These are phyloP conservation scores for Neolentinus lepideus DNA, from an alignment of 1,284 basidiomycete genomes.

Conservation along the genomic window DNA sequence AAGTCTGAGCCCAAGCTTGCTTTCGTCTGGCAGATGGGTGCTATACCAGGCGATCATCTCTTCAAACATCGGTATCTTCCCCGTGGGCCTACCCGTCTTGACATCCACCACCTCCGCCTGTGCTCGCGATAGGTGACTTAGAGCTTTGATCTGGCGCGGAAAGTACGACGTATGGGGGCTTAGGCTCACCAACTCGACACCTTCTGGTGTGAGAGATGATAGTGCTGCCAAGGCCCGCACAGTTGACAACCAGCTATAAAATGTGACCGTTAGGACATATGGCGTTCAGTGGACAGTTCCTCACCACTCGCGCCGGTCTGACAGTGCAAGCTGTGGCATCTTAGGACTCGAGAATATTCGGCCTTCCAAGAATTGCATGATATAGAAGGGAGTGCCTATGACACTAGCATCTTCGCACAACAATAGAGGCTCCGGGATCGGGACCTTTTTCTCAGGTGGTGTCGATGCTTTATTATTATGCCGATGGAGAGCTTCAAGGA, in stretches of 20 bases:
- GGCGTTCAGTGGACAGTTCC: conserved; percentile 17
- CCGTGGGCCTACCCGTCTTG: conserved; percentile 51
- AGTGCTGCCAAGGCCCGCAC: conserved; percentile 71
- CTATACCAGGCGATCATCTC: too few species aligned
- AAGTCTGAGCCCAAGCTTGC: too few species aligned
- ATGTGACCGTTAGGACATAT: not conserved
- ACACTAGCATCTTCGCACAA: conserved; percentile 76
- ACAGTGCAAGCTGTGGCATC: conserved; percentile 61
- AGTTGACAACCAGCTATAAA: conserved; percentile 67
- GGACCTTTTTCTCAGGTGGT: conserved; percentile 48
- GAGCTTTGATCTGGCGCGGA: conserved; percentile 85
- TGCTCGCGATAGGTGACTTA: conserved; percentile 65
- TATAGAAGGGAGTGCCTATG: conserved; percentile 88
- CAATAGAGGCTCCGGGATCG: conserved; percentile 80
- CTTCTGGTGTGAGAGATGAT: conserved; percentile 61
- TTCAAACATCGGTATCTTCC: too few species aligned
- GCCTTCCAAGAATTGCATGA: conserved; percentile 93
- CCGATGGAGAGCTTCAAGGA: conserved; percentile 71
- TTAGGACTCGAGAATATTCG: conserved; percentile 85
- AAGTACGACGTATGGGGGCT: conserved; percentile 83
- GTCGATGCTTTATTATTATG: conserved; percentile 61
- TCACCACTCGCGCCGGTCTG: conserved; percentile 69
- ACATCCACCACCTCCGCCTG: conserved; percentile 67
- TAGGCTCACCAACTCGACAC: conserved; percentile 71
- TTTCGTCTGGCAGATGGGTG: too few species aligned